Evolutionary conservation across 805 yeast genomes (phyloP), one percentile per base, ranked within the genome.

Genomic region (Priceomyces melissophilus): DNA sequence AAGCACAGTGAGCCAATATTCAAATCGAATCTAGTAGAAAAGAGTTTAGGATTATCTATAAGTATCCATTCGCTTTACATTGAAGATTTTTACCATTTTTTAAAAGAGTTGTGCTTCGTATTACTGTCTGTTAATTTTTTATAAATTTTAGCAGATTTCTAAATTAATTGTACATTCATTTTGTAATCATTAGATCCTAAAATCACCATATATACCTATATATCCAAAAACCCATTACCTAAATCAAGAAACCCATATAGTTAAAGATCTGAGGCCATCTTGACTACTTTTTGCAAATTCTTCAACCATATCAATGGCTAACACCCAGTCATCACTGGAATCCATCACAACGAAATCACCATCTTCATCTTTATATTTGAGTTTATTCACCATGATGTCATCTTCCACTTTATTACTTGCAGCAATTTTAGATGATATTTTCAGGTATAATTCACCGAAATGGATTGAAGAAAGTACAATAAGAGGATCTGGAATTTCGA

Each of bases 351-450:
- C 95, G 58, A 78, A 84, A 59, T 93, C 99, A 12, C 95, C 96
- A 58, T 93, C 99, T 63, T 93, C 99, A 61, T 93, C 99, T 57
- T 80, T 81, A 58, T 88, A 91, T 60, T 82, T 82, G 45, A 93
- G 72, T 53, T 84, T 76, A 34, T 57, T 63, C 17, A 67, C 68
- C 38, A 58, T 48, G 5, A 87, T 77, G 44, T 79, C 78, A 33
- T 69, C 75, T 35, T 76, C 65, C 42, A 87, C 68, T 34, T 76
- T 81, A 9, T 69, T 65, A 55, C 78, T 73, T 29, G 71, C 53
- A 31, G 78, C 67, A 41, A 74, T 67, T 43, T 71, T 58, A 8
- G 57, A 52, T 10, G 84, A 78, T 2, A 87, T 81, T 47, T 84
- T 74, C 49, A 84, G 67, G 38, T 87, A 78, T 49, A 87, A 81